A percentile compares a stretch with the other conserved stretches of the same genome.
phyloP scores from a whole-genome alignment of 2,329 filamentous ascomycete species.

The Hypoxylon sp. region DNA sequence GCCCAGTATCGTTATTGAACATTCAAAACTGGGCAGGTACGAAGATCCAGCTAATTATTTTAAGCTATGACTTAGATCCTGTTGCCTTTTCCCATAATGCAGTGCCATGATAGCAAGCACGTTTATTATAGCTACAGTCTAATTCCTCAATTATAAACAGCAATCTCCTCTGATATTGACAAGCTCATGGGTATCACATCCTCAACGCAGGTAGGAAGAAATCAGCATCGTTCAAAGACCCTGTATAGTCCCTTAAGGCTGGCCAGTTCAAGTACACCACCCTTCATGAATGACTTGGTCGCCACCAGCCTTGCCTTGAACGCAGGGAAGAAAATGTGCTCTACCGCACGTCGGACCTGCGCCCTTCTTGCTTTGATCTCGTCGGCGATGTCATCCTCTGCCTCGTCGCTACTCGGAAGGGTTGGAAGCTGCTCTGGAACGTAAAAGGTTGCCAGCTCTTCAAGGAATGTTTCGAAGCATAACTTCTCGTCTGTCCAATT shows the following conservation, averaged over 20 bases:
- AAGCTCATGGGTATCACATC: constrained; percentile 21
- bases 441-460: constrained; percentile 88
- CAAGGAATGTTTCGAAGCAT: constrained; percentile 87
- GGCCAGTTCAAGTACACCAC: constrained; percentile 82
- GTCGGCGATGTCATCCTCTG: constrained; percentile 55
- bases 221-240: constrained; percentile 91
- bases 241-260: constrained; percentile 92
- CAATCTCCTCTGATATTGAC: constrained; percentile 9
- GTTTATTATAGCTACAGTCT: neutral
- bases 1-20: no score
- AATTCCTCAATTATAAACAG: constrained; percentile 4
- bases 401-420: constrained; percentile 45
- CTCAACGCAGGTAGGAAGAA: neutral
- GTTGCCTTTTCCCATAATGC: neutral
- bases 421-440: constrained; percentile 82
- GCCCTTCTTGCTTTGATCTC: constrained; percentile 67
- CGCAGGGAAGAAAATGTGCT: constrained; percentile 89
- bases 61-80: no score
- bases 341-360: constrained; percentile 78
- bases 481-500: constrained; percentile 84
- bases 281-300: constrained; percentile 78
- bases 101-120: neutral
- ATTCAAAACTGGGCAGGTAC: no score
- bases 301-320: constrained; percentile 85
- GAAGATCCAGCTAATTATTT: no score